Percentiles rank a stretch among this genome's conserved stretches.
Evolutionary conservation across 495 filamentous ascomycete species (phyloP).

Genomic region (Penicillium flavigenum): DNA sequence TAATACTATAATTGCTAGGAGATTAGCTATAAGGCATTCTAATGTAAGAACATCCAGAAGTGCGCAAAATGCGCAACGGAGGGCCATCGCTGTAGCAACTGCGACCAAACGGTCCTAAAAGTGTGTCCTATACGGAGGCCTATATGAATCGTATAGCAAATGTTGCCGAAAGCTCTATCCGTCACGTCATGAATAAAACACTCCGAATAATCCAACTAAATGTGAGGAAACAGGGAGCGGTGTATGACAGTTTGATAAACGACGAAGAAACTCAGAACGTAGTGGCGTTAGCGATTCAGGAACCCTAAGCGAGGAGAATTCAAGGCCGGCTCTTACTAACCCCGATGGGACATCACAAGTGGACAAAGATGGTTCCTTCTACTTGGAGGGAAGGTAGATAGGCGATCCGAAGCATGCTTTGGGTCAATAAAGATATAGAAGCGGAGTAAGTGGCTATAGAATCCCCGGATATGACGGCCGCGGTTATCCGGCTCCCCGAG

Average conservation of each 20-base stretch:
- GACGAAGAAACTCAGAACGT: constrained; percentile 19
- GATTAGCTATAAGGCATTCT: too few species aligned
- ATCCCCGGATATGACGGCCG: constrained; percentile 31
- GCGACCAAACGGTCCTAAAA: constrained; percentile 22
- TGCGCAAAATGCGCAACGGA: constrained; percentile 30
- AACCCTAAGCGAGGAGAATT: constrained; percentile 25
- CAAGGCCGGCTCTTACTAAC: constrained; percentile 22
- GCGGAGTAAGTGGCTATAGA: constrained; percentile 26
- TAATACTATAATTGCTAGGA: too few species aligned
- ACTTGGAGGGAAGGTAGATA: constrained; percentile 21
- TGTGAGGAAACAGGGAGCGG: constrained; percentile 28
- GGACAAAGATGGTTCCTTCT: constrained; percentile 28
- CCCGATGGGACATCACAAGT: constrained; percentile 31
- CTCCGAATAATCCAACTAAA: constrained; percentile 32
- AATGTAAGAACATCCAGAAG: constrained; percentile 19
- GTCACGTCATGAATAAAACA: constrained; percentile 27
- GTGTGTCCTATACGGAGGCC: constrained; percentile 27
- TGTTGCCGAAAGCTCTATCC: constrained; percentile 30
- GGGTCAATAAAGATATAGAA: constrained; percentile 30
- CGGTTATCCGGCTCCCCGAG: constrained; percentile 23
- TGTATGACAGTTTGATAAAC: constrained; percentile 34
- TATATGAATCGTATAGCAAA: constrained; percentile 33
- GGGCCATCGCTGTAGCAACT: constrained; percentile 28
- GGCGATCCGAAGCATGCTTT: constrained; percentile 35
- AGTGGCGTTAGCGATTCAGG: constrained; percentile 26